phyloP scores from a whole-genome alignment of 2,329 filamentous ascomycete species.

The Fusarium sp. region DNA sequence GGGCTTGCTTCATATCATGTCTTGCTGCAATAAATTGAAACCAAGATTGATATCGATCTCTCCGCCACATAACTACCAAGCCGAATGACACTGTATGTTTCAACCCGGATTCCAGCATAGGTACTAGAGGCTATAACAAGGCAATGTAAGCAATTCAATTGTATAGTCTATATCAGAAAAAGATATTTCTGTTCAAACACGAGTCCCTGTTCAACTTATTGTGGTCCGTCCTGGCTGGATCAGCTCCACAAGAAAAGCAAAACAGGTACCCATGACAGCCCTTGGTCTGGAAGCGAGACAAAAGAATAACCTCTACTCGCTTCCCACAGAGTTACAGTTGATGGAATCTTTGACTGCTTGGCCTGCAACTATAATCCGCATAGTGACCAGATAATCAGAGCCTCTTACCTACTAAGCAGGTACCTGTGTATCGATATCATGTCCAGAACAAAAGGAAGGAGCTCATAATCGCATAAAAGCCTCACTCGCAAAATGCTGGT shows the following conservation, averaged over 20 bases:
- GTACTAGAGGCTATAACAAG: too few relatives aligned
- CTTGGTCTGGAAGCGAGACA: background rate
- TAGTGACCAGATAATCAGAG: background rate
- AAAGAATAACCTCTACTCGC: background rate
- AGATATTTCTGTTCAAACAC: too few relatives aligned
- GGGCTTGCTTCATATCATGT: too few relatives aligned
- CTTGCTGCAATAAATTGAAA: too few relatives aligned
- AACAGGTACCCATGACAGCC: conserved; percentile 4
- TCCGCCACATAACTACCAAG: too few relatives aligned
- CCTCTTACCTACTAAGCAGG: background rate
- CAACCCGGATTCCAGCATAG: too few relatives aligned
- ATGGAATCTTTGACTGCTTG: background rate
- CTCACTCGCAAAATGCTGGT: background rate
- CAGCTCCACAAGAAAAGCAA: conserved; percentile 19
- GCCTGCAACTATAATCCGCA: background rate
- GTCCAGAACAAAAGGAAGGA: background rate
- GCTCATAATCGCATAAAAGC: conserved; percentile 1
- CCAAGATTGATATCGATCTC: too few relatives aligned
- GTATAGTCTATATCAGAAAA: too few relatives aligned
- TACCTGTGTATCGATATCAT: background rate
- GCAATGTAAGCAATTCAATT: too few relatives aligned
- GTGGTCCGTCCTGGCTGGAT: background rate
- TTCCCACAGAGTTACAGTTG: background rate
- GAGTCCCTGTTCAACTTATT: background rate
- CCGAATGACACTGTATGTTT: too few relatives aligned